A percentile compares a stretch with the other conserved stretches of the same genome.
These are phyloP conservation scores for Mortierella sp. DNA, from an alignment of 371 early-diverging fungal genomes.

Conservation along the genomic window DNA sequence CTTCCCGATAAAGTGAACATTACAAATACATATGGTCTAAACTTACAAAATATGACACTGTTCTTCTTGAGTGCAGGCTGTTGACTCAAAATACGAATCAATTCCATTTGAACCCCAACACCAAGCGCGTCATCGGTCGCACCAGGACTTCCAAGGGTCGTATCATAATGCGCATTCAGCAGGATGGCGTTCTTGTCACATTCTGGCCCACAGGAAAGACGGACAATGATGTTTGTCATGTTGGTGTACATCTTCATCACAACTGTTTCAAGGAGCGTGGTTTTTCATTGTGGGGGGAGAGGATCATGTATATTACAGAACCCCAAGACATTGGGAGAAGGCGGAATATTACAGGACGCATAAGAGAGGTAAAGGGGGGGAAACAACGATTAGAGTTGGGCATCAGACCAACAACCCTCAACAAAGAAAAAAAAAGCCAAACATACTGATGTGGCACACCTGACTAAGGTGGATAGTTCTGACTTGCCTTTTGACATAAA, in stretches of 20 bases:
- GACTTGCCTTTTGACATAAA: conserved; percentile 76
- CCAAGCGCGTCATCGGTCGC: conserved; percentile 81
- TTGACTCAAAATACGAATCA: conserved; percentile 72
- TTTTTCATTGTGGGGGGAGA: not conserved
- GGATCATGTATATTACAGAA: not conserved
- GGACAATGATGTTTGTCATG: conserved; percentile 81
- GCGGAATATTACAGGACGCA: too few species aligned
- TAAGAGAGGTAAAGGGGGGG: too few species aligned
- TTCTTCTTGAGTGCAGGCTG: conserved; percentile 64
- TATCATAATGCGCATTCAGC: conserved; percentile 81
- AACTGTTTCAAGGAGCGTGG: conserved; percentile 53
- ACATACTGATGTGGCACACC: not conserved
- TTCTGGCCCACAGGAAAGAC: conserved; percentile 74
- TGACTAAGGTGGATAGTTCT: not conserved
- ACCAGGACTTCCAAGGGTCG: conserved; percentile 70
- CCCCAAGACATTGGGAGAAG: not conserved
- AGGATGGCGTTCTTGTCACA: conserved; percentile 78
- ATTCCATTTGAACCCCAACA: conserved; percentile 80
- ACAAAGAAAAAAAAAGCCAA: not conserved
- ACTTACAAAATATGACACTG: conserved; percentile 71
- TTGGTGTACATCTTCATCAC: conserved; percentile 77
- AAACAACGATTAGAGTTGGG: too few species aligned
- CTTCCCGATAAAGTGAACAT: not conserved
- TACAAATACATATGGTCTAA: not conserved
- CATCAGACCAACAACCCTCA: too few species aligned